Evolutionary conservation across 345 rosid species (phyloP).

Genomic region (Stellera chamaejasme): DNA sequence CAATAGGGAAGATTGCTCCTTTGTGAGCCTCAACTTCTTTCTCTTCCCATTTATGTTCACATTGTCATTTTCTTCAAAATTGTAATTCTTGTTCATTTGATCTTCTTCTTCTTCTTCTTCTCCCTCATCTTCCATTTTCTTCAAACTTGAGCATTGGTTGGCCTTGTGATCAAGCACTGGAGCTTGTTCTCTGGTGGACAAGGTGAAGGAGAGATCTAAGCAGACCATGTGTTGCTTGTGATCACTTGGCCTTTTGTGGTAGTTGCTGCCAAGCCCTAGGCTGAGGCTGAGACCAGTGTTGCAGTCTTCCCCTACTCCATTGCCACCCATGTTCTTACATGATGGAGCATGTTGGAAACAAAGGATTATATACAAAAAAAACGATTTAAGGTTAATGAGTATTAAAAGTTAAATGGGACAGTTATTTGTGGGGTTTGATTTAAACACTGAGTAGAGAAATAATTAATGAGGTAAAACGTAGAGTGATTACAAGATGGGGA

Average conservation of each 20-base stretch:
- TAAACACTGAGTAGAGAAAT: background rate
- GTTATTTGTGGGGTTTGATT: slow-evolving; percentile 2
- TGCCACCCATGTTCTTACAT: background rate
- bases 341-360: background rate
- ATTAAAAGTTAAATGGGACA: background rate
- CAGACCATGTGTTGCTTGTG: background rate
- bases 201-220: background rate
- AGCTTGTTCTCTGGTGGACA: background rate
- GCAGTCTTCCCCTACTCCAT: background rate
- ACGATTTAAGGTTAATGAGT: background rate
- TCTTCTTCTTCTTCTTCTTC: background rate
- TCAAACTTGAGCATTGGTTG: background rate
- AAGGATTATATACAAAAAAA: background rate
- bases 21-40: slow-evolving; percentile 39
- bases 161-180: background rate
- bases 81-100: background rate
- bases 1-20: slow-evolving; percentile 31
- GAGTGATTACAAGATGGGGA: too few species aligned
- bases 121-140: background rate
- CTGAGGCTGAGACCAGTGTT: background rate
- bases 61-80: background rate
- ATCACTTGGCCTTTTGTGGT: background rate
- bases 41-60: background rate
- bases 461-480: too few species aligned
- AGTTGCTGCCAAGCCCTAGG: background rate